A percentile compares a stretch with the other conserved stretches of the same genome.
Evolutionary conservation across 306 rosid genomes (phyloP).

Genomic region (Phaseolus lunatus): DNA sequence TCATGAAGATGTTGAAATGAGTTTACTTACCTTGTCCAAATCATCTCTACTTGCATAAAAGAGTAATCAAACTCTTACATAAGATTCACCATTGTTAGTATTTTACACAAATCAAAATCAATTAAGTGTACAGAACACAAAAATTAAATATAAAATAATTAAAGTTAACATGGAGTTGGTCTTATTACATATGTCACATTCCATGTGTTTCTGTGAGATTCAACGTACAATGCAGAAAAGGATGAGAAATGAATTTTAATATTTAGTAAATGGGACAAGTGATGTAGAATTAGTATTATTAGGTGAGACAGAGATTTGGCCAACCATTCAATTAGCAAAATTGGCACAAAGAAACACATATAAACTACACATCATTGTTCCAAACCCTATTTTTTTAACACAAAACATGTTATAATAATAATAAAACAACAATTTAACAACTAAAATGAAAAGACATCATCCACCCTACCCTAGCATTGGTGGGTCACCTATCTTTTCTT

Average conservation of each 20-base stretch:
- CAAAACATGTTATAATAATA: not conserved
- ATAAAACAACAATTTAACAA: constrained; percentile 19
- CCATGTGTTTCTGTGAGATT: constrained; percentile 29
- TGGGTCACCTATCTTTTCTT: not conserved
- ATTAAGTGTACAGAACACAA: no score
- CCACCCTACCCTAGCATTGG: not conserved
- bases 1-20: no score
- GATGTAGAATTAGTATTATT: constrained; percentile 30
- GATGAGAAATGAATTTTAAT: constrained; percentile 32
- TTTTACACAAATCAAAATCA: no score
- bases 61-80: no score
- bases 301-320: constrained; percentile 52
- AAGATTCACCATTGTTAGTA: no score
- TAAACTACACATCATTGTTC: constrained; percentile 6
- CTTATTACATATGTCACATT: constrained; percentile 22
- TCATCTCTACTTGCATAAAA: no score
- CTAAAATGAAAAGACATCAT: not conserved
- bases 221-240: constrained; percentile 41
- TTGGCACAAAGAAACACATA: not conserved
- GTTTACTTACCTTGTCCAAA: no score
- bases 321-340: constrained; percentile 49
- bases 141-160: not conserved
- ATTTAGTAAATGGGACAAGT: constrained; percentile 18
- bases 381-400: not conserved
- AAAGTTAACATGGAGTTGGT: constrained; percentile 1